Conservation (phyloP, 352 stramenopile species). For the Phytopythium helicoides region DNA sequence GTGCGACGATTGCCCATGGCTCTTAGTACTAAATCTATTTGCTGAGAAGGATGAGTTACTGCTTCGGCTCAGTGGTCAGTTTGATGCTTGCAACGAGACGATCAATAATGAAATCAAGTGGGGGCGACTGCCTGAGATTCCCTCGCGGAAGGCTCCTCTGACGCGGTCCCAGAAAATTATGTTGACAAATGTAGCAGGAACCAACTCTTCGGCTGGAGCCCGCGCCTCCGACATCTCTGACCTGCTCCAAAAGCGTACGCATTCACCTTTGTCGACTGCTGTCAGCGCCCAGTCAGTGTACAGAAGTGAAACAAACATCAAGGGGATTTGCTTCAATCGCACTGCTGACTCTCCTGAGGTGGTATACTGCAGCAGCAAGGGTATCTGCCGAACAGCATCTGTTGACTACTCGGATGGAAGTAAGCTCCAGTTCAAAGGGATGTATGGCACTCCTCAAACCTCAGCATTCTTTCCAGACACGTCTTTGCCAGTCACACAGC, state of each 20-base stretch:
- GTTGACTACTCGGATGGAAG: slow-evolving; percentile 64
- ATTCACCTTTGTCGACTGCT: slow-evolving; percentile 1
- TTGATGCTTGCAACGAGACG: slow-evolving; percentile 74
- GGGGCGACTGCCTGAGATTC: slow-evolving; percentile 64
- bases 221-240: slow-evolving; percentile 51
- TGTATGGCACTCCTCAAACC: slow-evolving; percentile 56
- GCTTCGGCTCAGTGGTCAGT: slow-evolving; percentile 59
- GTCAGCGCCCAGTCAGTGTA: slow-evolving; percentile 71
- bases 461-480: slow-evolving; percentile 30
- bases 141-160: slow-evolving; percentile 53
- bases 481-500: neutral
- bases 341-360: slow-evolving; percentile 56
- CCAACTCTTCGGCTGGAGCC: slow-evolving; percentile 26
- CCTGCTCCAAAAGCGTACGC: slow-evolving; percentile 55
- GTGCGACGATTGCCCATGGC: slow-evolving; percentile 70
- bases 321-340: slow-evolving; percentile 80
- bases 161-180: slow-evolving; percentile 70
- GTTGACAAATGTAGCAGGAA: slow-evolving; percentile 35
- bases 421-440: slow-evolving; percentile 83
- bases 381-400: slow-evolving; percentile 62
- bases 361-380: slow-evolving; percentile 73
- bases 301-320: slow-evolving; percentile 78
- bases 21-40: slow-evolving; percentile 71
- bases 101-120: slow-evolving; percentile 74
- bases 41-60: slow-evolving; percentile 69